Percentiles rank a stretch among this genome's conserved stretches.
Conservation (phyloP, 2,329 filamentous ascomycete species). For the Arthrocladium fulminans region DNA sequence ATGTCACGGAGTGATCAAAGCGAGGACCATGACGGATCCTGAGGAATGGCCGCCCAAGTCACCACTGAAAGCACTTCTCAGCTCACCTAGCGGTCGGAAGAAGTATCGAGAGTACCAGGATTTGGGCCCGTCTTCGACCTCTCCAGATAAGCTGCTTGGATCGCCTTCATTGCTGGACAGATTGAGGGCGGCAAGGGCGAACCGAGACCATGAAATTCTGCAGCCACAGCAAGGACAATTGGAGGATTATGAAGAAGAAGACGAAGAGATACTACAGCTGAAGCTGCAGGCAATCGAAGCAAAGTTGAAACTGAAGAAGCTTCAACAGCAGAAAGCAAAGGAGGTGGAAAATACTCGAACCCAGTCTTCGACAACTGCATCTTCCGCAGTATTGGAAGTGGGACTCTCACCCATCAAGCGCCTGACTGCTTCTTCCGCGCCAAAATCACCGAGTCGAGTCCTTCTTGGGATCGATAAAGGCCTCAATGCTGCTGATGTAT, state of each 20-base stretch:
- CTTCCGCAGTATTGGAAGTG: slow-evolving; percentile 47
- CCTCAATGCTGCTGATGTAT: slow-evolving; percentile 69
- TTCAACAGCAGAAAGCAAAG: slow-evolving; percentile 56
- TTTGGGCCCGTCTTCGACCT: slow-evolving; percentile 58
- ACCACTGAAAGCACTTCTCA: slow-evolving; percentile 53
- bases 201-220: slow-evolving; percentile 20
- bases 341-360: slow-evolving; percentile 16
- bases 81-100: slow-evolving; percentile 69
- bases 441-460: slow-evolving; percentile 69
- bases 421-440: slow-evolving; percentile 41
- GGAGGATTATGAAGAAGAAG: slow-evolving; percentile 57
- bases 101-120: slow-evolving; percentile 61
- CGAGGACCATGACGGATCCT: slow-evolving; percentile 5
- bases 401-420: slow-evolving; percentile 60
- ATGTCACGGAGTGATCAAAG: too few relatives aligned
- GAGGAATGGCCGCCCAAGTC: slow-evolving; percentile 55
- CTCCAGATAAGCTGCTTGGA: slow-evolving; percentile 25
- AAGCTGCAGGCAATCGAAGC: slow-evolving; percentile 84
- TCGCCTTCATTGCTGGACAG: slow-evolving; percentile 32
- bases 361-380: slow-evolving; percentile 22
- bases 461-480: slow-evolving; percentile 86
- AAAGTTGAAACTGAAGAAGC: slow-evolving; percentile 73
- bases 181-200: slow-evolving; percentile 23
- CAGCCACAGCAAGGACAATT: slow-evolving; percentile 30
- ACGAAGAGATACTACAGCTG: slow-evolving; percentile 81